Conservation (phyloP, 768 basidiomycete genomes). For the Boletus pseudo-olivaceus region DNA sequence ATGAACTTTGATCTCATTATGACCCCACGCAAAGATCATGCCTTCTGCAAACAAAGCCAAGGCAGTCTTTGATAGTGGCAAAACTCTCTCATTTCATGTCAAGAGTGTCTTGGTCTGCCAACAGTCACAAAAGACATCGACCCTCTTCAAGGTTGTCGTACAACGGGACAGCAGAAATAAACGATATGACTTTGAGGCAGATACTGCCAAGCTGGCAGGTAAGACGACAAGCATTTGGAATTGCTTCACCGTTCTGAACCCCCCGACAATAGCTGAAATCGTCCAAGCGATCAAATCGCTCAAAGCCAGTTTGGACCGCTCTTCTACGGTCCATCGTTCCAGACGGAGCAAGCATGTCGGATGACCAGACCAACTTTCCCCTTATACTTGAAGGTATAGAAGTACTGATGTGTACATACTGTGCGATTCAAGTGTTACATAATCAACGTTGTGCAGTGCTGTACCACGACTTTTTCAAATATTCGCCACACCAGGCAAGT, state of each 20-base stretch:
- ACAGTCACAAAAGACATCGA: conserved; percentile 74
- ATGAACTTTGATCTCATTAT: conserved; percentile 6
- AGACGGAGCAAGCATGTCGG: conserved; percentile 60
- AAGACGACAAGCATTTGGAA: conserved; percentile 22
- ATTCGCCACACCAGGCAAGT: not conserved
- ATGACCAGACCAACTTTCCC: conserved; percentile 18
- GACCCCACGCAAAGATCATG: conserved; percentile 61
- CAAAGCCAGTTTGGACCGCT: conserved; percentile 61
- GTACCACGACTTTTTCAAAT: not conserved
- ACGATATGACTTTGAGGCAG: conserved; percentile 96
- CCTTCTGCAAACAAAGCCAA: conserved; percentile 75
- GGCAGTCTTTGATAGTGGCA: conserved; percentile 83
- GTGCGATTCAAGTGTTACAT: conserved; percentile 4
- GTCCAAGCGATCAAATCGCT: conserved; percentile 68
- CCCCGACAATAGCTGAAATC: conserved; percentile 55
- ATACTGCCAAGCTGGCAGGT: conserved; percentile 78
- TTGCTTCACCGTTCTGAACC: not conserved
- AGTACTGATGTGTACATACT: no score
- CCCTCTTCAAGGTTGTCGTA: conserved; percentile 87
- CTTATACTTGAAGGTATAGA: not conserved
- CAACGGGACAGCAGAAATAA: conserved; percentile 74
- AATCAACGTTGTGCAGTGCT: conserved; percentile 4
- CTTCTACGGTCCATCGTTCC: conserved; percentile 58
- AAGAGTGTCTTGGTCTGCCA: conserved; percentile 82
- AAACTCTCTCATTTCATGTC: conserved; percentile 91